A percentile compares a stretch with the other conserved stretches of the same genome.
These are phyloP conservation scores for Periconia digitata DNA, from an alignment of 2,329 filamentous ascomycete genomes.

Conservation along the genomic window DNA sequence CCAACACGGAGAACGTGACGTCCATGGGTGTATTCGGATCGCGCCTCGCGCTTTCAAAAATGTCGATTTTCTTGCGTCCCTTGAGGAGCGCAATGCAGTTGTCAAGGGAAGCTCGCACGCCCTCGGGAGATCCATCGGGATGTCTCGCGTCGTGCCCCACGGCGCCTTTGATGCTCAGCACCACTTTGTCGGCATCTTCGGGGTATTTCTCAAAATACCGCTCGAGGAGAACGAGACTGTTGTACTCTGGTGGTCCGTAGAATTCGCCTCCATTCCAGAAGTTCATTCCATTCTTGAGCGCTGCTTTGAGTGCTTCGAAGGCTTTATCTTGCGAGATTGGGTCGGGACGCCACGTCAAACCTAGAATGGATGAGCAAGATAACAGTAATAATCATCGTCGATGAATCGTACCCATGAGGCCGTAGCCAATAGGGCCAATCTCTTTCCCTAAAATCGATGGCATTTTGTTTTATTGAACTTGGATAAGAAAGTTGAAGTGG, in stretches of 20 bases:
- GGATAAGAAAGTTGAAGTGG: too few species aligned
- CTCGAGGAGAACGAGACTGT: slow-evolving; percentile 52
- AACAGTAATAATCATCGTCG: neutral
- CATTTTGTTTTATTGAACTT: too few species aligned
- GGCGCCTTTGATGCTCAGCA: slow-evolving; percentile 54
- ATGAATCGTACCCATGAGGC: slow-evolving; percentile 47
- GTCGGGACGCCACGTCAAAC: slow-evolving; percentile 49
- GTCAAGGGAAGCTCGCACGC: slow-evolving; percentile 35
- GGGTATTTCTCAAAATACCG: slow-evolving; percentile 57
- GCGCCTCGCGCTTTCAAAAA: slow-evolving; percentile 51
- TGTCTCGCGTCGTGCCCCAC: slow-evolving; percentile 33
- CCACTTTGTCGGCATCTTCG: slow-evolving; percentile 52
- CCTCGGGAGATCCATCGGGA: slow-evolving; percentile 37
- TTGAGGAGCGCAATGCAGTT: slow-evolving; percentile 49
- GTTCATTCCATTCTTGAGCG: slow-evolving; percentile 46
- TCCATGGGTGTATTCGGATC: slow-evolving; percentile 49
- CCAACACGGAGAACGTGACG: slow-evolving; percentile 46
- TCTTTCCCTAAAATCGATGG: slow-evolving; percentile 39
- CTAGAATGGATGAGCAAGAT: slow-evolving; percentile 25
- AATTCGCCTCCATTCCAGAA: slow-evolving; percentile 55
- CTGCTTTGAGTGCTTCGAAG: slow-evolving; percentile 50
- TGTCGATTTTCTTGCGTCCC: slow-evolving; percentile 51
- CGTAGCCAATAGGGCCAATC: slow-evolving; percentile 48
- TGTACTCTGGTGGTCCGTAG: slow-evolving; percentile 50
- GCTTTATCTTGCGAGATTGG: slow-evolving; percentile 28